A percentile compares a stretch with the other conserved stretches of the same genome.
Conservation (phyloP, 148 eudicot species). For the Vaccinium macrocarpon region DNA sequence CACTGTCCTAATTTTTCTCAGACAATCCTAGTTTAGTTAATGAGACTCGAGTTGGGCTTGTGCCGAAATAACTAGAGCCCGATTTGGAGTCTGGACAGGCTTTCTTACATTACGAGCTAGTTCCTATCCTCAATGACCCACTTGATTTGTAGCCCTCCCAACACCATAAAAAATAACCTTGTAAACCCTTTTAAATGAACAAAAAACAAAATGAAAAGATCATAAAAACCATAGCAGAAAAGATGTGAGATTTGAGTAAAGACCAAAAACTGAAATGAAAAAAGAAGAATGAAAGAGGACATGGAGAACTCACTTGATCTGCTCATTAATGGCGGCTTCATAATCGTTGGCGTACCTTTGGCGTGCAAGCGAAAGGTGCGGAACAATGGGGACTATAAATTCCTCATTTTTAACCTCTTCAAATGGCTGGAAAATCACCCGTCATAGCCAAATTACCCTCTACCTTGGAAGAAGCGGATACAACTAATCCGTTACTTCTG, state of each 20-base stretch:
- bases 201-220: background rate
- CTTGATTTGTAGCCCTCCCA: no score
- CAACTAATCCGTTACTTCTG: slow-evolving; percentile 20
- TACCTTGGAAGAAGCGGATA: slow-evolving; percentile 24
- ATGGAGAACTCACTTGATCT: slow-evolving; percentile 60
- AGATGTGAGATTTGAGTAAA: background rate
- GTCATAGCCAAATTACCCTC: slow-evolving; percentile 23
- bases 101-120: no score
- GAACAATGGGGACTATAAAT: slow-evolving; percentile 43
- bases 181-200: no score
- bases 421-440: slow-evolving; percentile 70
- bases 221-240: background rate
- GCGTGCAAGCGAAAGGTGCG: slow-evolving; percentile 57
- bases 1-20: no score
- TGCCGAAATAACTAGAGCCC: no score
- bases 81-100: no score
- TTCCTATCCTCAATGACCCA: no score
- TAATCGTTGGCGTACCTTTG: slow-evolving; percentile 49
- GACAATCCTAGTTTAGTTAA: no score
- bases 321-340: slow-evolving; percentile 80
- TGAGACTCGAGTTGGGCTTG: no score
- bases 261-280: no score
- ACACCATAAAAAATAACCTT: no score
- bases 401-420: slow-evolving; percentile 71
- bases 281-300: no score